Conservation (phyloP, 352 stramenopile genomes). For the Aphanomyces cochlioides region DNA sequence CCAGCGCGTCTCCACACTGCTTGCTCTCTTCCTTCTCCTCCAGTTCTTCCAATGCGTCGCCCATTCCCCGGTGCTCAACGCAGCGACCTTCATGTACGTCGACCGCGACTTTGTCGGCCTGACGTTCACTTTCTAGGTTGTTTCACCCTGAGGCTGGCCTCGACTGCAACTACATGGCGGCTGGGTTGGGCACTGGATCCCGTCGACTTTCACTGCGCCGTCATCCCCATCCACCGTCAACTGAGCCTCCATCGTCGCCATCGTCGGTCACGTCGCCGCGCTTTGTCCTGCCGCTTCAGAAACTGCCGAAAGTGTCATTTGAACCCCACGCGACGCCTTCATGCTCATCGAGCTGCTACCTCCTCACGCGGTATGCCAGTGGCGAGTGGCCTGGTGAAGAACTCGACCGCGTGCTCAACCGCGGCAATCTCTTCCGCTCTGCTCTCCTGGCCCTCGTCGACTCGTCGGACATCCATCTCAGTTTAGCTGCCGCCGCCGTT, state of each 20-base stretch:
- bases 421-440: conserved; percentile 1
- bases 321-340: conserved; percentile 8
- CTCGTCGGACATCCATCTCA: conserved; percentile 10
- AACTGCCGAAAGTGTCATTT: conserved; percentile 1
- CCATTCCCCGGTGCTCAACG: conserved; percentile 79
- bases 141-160: conserved; percentile 50
- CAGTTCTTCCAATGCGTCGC: conserved; percentile 68
- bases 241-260: background rate
- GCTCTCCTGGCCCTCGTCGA: conserved; percentile 22
- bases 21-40: conserved; percentile 75
- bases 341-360: conserved; percentile 1
- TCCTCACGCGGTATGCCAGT: background rate
- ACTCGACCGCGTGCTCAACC: conserved; percentile 38
- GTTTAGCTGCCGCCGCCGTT: conserved; percentile 11
- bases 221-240: background rate
- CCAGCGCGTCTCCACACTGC: conserved; percentile 67
- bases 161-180: conserved; percentile 33
- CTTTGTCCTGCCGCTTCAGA: conserved; percentile 9
- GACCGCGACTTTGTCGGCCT: background rate
- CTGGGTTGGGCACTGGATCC: conserved; percentile 9
- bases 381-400: conserved; percentile 77
- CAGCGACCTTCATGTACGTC: conserved; percentile 65
- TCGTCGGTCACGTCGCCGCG: background rate
- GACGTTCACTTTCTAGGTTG: conserved; percentile 35
- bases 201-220: background rate